Base-by-base conservation (phyloP, 2,329 filamentous ascomycete species). In the Trichoderma pleuroti region DNA sequence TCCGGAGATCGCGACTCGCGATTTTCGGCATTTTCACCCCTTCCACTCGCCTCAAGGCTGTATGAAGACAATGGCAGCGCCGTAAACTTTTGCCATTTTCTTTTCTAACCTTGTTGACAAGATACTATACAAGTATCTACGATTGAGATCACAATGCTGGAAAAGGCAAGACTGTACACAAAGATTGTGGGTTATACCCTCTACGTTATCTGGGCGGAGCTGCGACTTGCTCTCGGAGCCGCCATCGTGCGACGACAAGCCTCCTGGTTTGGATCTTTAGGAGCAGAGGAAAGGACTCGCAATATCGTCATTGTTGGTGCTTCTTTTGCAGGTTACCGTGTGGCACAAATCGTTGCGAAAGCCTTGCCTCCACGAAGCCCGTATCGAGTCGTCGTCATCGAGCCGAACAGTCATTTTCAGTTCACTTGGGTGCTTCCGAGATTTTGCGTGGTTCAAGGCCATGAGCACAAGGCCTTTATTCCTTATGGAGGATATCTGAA, bases 371-470 rank as follows among this genome's bases (percentile, higher is more conserved):
- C 82, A 0, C 78, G 83, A 39, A 81, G 80, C 39, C 78, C 76
- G 10, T 88, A 85, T 76, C 82, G 82, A 5, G 83, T 89, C 5
- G 79, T 90, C 0, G 79, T 90, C 4, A 76, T 91, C 32, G 88
- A 91, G 76, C 86, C 85, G 59, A 87, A 88, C 75, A 84, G 83
- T 4, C 88, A 90, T 76, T 88, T 90, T 76, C 85, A 90, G 73
- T 89, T 87, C 74, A 86, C 86, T 0, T 91, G 87, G 83, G 83
- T 85, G 14, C 83, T 90, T 46, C 88, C 89, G 0, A 83, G 88
- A 5, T 89, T 86, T 75, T 86, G 83, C 52, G 87, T 90, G 16
- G 80, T 87, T 6, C 77, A 81, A n/a, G 77, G 77, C 24, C 85
- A 88, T 60, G 88, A 90, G 72, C 77, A 86, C 70, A 86, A 86